phyloP scores from a whole-genome alignment of 192 early-diverging fungal genomes.

The Linnemannia elongata region DNA sequence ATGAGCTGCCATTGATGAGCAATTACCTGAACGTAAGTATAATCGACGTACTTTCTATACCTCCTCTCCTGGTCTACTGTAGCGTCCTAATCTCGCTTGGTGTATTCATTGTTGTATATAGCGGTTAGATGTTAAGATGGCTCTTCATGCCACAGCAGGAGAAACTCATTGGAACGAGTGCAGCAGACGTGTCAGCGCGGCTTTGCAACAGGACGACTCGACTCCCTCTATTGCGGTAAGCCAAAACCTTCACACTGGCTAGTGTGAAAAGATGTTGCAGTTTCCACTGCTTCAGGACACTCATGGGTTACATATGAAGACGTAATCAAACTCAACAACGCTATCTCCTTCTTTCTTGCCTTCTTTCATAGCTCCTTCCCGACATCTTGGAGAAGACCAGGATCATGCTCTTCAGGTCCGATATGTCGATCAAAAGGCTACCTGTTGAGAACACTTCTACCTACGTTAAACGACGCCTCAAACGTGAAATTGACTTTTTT shows the following conservation, averaged over 20 bases:
- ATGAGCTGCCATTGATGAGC: slow-evolving; percentile 61
- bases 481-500: background rate
- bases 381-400: slow-evolving; percentile 66
- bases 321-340: background rate
- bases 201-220: slow-evolving; percentile 65
- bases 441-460: background rate
- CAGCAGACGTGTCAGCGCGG: slow-evolving; percentile 57
- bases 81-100: background rate
- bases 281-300: background rate
- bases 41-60: background rate
- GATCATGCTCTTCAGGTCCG: slow-evolving; percentile 76
- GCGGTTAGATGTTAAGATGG: slow-evolving; percentile 63
- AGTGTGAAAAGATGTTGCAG: background rate
- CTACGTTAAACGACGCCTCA: too few relatives aligned
- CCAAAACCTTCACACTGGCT: background rate
- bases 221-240: slow-evolving; percentile 71
- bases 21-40: slow-evolving; percentile 66
- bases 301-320: background rate
- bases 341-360: background rate
- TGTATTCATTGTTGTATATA: slow-evolving; percentile 30
- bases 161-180: slow-evolving; percentile 76
- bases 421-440: background rate
- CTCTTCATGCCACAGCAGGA: slow-evolving; percentile 66
- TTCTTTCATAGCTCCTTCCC: slow-evolving; percentile 69
- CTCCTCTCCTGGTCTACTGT: background rate